Conservation (phyloP, 208 protist species). For the Porcisia deanei region DNA sequence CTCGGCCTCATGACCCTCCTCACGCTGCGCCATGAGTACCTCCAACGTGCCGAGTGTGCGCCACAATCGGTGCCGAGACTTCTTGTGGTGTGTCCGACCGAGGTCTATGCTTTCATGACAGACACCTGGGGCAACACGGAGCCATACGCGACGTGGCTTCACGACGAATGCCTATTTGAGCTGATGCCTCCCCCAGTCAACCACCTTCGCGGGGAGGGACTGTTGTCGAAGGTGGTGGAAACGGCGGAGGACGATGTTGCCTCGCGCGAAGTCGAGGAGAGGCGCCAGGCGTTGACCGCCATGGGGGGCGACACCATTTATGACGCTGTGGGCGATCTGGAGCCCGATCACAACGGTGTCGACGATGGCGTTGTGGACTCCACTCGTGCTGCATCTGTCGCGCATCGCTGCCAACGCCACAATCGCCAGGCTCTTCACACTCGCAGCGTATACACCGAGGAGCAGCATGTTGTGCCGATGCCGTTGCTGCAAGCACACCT, state of each 20-base stretch:
- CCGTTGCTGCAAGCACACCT: constrained; percentile 30
- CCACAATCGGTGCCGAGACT: constrained; percentile 14
- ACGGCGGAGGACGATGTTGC: neutral
- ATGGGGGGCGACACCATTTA: neutral
- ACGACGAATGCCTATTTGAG: constrained; percentile 69
- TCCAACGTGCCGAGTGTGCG: neutral
- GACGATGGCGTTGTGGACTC: neutral
- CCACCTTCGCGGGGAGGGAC: neutral
- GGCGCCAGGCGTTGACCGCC: neutral
- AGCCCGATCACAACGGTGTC: neutral
- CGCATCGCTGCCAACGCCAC: neutral
- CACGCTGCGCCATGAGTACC: constrained; percentile 49
- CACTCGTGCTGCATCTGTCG: neutral
- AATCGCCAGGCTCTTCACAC: neutral
- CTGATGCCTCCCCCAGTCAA: constrained; percentile 33
- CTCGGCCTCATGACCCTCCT: constrained; percentile 78
- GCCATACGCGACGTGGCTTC: constrained; percentile 50
- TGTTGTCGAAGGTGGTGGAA: neutral
- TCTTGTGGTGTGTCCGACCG: constrained; percentile 70
- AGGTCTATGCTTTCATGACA: constrained; percentile 72
- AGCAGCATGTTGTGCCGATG: constrained; percentile 26
- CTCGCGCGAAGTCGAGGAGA: neutral
- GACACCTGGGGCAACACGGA: constrained; percentile 45
- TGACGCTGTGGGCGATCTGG: neutral
- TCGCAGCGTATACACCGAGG: neutral